Evolutionary conservation across 768 basidiomycete genomes (phyloP).

Genomic region (Collybia mongolica): DNA sequence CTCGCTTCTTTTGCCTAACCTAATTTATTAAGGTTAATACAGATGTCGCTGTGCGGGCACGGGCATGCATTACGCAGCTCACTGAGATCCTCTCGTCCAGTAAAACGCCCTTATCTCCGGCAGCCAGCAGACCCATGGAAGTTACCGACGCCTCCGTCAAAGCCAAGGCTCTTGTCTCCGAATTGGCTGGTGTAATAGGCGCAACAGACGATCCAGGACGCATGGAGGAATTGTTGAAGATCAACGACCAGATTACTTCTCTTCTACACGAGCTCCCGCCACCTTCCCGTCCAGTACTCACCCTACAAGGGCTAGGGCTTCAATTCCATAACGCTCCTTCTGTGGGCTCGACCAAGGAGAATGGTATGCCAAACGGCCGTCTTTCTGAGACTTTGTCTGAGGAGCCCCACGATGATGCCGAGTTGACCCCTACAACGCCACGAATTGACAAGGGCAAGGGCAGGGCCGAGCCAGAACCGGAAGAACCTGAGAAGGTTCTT

Average conservation of each 20-base stretch:
- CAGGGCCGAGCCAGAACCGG: conserved; percentile 65
- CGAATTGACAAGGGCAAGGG: conserved; percentile 79
- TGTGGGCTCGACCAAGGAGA: conserved; percentile 7
- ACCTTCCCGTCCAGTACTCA: conserved; percentile 36
- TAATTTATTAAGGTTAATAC: conserved; percentile 33
- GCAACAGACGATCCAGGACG: conserved; percentile 55
- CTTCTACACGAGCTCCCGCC: conserved; percentile 49
- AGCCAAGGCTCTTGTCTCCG: conserved; percentile 50
- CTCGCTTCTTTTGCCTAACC: conserved; percentile 4
- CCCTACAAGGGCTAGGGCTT: conserved; percentile 45
- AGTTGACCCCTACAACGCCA: conserved; percentile 50
- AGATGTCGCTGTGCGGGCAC: conserved; percentile 48
- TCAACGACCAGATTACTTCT: conserved; percentile 71
- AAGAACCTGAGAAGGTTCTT: conserved; percentile 68
- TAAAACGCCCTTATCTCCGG: conserved; percentile 14
- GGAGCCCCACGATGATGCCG: conserved; percentile 28
- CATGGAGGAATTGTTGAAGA: conserved; percentile 62
- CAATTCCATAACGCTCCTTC: conserved; percentile 23
- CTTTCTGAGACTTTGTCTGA: conserved; percentile 2
- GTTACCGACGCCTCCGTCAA: conserved; percentile 39
- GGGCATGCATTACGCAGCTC: conserved; percentile 37
- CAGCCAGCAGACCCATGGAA: conserved; percentile 10
- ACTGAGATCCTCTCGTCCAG: conserved; percentile 22
- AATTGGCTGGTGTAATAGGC: conserved; percentile 54
- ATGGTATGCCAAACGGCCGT: conserved; percentile 13